Percentiles rank a stretch among this genome's conserved stretches.
phyloP scores from a whole-genome alignment of 306 rosid species.

The Aeschynomene evenia region DNA sequence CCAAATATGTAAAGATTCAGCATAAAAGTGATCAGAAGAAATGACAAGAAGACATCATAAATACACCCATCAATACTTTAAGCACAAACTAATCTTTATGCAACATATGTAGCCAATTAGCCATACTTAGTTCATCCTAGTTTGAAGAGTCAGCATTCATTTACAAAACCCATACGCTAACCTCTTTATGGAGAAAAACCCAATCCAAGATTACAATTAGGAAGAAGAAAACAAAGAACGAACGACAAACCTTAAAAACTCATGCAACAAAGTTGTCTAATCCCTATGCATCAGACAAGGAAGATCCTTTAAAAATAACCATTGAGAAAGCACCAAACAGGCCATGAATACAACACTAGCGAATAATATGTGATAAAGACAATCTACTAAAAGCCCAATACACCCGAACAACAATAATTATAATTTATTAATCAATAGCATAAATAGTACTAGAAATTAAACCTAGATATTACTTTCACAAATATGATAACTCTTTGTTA shows the following conservation, averaged over 20 bases:
- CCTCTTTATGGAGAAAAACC: background rate
- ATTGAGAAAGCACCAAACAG: background rate
- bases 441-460: conserved; percentile 6
- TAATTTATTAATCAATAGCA: background rate
- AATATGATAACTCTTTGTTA: conserved; percentile 4
- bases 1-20: background rate
- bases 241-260: background rate
- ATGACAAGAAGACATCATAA: conserved; percentile 5
- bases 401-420: background rate
- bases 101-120: conserved; percentile 16
- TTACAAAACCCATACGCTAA: background rate
- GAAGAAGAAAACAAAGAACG: background rate
- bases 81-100: background rate
- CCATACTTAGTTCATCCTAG: background rate
- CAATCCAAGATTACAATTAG: background rate
- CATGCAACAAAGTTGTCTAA: background rate
- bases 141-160: background rate
- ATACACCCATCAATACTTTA: background rate
- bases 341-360: background rate
- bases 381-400: background rate
- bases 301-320: conserved; percentile 2
- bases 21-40: conserved; percentile 11
- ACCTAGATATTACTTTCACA: conserved; percentile 9
- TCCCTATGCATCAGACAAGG: background rate
- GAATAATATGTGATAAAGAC: background rate